phyloP scores from a whole-genome alignment of 768 basidiomycete genomes.

The Krasilnikovozyma curviuscula region DNA sequence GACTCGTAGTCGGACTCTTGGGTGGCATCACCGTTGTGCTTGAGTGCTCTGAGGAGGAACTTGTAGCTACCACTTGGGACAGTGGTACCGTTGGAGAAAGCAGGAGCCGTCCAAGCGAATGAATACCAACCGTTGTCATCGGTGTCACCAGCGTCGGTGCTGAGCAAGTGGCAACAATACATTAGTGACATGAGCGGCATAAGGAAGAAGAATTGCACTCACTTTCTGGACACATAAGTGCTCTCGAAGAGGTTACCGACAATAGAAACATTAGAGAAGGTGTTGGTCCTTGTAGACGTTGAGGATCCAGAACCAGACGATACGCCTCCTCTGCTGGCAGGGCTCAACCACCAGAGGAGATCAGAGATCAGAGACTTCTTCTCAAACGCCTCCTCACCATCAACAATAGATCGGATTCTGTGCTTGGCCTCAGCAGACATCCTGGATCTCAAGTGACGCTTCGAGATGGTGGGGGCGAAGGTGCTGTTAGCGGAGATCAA shows the following conservation, averaged over 20 bases:
- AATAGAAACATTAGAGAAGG: constrained; percentile 29
- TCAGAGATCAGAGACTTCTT: constrained; percentile 32
- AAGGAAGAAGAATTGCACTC: constrained; percentile 17
- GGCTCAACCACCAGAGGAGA: constrained; percentile 30
- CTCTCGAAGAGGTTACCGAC: constrained; percentile 35
- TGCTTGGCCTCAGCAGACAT: background rate
- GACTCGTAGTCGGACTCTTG: constrained; percentile 32
- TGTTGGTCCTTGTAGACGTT: too few relatives aligned
- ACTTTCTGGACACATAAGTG: constrained; percentile 36
- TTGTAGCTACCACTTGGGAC: constrained; percentile 33
- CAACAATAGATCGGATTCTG: constrained; percentile 21
- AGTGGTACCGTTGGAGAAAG: constrained; percentile 29
- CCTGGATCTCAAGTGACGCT: background rate
- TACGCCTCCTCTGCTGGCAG: too few relatives aligned
- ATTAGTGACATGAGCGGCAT: too few relatives aligned
- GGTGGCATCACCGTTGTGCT: constrained; percentile 31
- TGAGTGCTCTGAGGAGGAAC: constrained; percentile 31
- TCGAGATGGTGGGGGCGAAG: constrained; percentile 11
- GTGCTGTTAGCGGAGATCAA: constrained; percentile 14
- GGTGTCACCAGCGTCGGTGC: too few relatives aligned
- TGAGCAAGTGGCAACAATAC: too few relatives aligned
- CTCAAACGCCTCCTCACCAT: constrained; percentile 31
- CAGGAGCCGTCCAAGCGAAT: constrained; percentile 17
- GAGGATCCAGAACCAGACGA: too few relatives aligned
- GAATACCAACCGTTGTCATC: constrained; percentile 24